Evolutionary conservation across 495 filamentous ascomycete species (phyloP).

Genomic region (Podospora fimiseda): DNA sequence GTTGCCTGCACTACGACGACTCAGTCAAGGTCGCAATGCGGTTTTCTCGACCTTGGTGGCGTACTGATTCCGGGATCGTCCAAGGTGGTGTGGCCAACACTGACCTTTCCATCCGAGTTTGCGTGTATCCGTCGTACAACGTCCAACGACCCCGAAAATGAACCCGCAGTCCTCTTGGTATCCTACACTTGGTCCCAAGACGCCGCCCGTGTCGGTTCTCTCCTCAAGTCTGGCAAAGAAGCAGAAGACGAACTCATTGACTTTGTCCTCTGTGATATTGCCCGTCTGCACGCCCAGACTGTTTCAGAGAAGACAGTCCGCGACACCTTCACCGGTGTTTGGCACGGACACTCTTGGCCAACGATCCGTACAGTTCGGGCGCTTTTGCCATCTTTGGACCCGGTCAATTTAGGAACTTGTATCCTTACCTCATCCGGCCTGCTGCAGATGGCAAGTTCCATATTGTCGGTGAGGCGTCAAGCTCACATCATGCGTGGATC

Average conservation of each 20-base stretch:
- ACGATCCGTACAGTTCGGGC: slow-evolving; percentile 34
- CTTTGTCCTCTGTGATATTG: slow-evolving; percentile 10
- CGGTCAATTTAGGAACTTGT: slow-evolving; percentile 32
- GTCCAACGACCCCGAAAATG: slow-evolving; percentile 15
- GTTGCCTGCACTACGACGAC: slow-evolving; percentile 25
- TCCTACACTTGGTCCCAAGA: slow-evolving; percentile 42
- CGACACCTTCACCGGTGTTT: not conserved
- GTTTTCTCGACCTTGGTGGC: slow-evolving; percentile 31
- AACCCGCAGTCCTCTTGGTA: slow-evolving; percentile 34
- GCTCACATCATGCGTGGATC: slow-evolving; percentile 40
- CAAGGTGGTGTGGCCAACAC: slow-evolving; percentile 31
- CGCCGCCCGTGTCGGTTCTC: slow-evolving; percentile 30
- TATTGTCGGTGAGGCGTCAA: slow-evolving; percentile 7
- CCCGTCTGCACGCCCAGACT: slow-evolving; percentile 6
- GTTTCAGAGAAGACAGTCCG: slow-evolving; percentile 9
- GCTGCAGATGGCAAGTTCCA: slow-evolving; percentile 22
- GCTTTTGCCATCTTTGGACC: slow-evolving; percentile 41
- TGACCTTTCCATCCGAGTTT: slow-evolving; percentile 32
- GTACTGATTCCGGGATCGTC: not conserved
- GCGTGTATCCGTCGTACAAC: slow-evolving; percentile 43
- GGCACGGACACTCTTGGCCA: slow-evolving; percentile 15
- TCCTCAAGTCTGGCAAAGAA: slow-evolving; percentile 19
- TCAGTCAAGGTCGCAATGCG: slow-evolving; percentile 30
- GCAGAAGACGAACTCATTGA: slow-evolving; percentile 6
- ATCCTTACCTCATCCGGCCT: slow-evolving; percentile 21